Evolutionary conservation across 345 rosid genomes (phyloP), one percentile per base, ranked within the genome.

Genomic region (Eucalyptus coolabah): DNA sequence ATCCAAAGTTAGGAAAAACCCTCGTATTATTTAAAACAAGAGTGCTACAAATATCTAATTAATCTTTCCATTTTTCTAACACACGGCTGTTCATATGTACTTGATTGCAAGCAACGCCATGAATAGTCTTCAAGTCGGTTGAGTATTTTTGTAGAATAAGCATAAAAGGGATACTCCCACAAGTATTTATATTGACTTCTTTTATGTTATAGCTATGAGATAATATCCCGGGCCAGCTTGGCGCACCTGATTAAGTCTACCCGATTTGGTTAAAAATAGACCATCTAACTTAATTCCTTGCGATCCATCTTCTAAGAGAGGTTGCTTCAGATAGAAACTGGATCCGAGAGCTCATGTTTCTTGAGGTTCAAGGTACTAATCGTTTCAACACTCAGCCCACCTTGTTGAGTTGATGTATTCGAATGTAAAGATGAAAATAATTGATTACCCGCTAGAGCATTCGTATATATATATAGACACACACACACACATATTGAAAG

Each of bases 401-500:
- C 69, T 72, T 40, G 26, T 34, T 11, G 7, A 34, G 44, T 34
- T 34, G 82, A 34, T 34, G 82, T 34, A 18, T 40, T 9, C 4
- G 13, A 72, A 72, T 72, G 26, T 72, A 72, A 34, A 0, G 14
- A 72, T 72, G 82, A 72, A 34, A 9, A 34, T 17, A 34, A 9
- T 69, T 32, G 42, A 17, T 69, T 34, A 69, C 44, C 21, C 3
- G 12, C 24, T 34, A 69, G 42, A 69, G 44, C 44, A 9, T 32
- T 69, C 6, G 81, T 32, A 34, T 34, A 34, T 34, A 44, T 2
- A 45, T 1, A 44, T 1, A 50, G 0, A 50, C 0, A 14, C 1
- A 50, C 8, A 7, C 56, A 19, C 12, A 4, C 19, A 16, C 8
- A 32, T 5, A 32, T 72, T 34, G 44, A 72, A 34, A 72, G 44